Evolutionary conservation across 2,329 filamentous ascomycete species (phyloP).

Genomic region (Fusarium ambrosium): DNA sequence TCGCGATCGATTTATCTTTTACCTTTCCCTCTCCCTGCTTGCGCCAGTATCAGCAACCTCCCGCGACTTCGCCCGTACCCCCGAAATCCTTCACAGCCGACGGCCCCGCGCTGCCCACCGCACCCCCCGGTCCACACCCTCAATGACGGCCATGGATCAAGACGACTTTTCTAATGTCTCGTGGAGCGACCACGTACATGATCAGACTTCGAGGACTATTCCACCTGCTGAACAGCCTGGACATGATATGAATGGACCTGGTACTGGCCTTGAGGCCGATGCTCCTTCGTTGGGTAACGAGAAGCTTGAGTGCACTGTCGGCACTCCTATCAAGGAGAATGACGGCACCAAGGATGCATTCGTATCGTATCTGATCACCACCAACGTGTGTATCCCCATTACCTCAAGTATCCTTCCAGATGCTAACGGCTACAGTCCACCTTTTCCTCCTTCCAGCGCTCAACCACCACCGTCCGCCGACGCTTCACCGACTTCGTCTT

Average conservation of each 20-base stretch:
- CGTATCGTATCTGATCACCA: conserved; percentile 94
- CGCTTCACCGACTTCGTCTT: conserved; percentile 99
- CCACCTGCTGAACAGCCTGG: conserved; percentile 46
- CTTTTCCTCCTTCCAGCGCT: conserved; percentile 91
- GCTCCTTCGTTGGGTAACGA: conserved; percentile 77
- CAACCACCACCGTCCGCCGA: conserved; percentile 83
- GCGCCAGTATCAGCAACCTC: neutral
- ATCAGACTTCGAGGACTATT: conserved; percentile 49
- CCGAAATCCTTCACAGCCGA: neutral
- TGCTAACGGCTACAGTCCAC: conserved; percentile 74
- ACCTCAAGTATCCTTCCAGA: neutral
- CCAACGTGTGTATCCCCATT: conserved; percentile 70
- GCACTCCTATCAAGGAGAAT: conserved; percentile 90
- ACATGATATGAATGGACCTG: conserved; percentile 59
- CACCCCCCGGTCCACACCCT: neutral
- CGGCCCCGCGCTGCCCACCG: neutral
- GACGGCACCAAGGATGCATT: conserved; percentile 97
- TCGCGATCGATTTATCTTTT: neutral
- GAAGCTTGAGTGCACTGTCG: conserved; percentile 85
- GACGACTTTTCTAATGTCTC: conserved; percentile 87
- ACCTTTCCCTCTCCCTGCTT: neutral
- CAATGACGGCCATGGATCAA: conserved; percentile 62
- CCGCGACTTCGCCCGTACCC: neutral
- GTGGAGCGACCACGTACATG: conserved; percentile 74
- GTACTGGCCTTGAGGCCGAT: conserved; percentile 67